phyloP scores from a whole-genome alignment of 139 green algal species.

The Chlamydomonas asymmetrica region DNA sequence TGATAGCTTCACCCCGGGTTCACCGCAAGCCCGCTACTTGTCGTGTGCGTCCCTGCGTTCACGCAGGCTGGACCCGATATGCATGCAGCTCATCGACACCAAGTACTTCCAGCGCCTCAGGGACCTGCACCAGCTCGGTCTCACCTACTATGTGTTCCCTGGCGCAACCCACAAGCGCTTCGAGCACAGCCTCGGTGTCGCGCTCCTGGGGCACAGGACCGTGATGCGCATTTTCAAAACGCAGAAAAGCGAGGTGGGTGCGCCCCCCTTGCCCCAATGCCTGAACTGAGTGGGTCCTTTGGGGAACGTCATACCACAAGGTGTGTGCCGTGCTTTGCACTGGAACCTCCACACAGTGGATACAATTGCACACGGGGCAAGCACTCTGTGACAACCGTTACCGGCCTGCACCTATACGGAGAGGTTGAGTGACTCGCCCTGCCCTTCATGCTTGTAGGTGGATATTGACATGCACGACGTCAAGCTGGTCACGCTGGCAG shows the following conservation, averaged over 20 bases:
- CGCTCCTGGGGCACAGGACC: too few relatives aligned
- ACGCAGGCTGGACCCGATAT: constrained; percentile 40
- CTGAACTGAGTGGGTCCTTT: too few relatives aligned
- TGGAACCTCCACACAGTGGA: too few relatives aligned
- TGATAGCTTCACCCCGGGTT: background rate
- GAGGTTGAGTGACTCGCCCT: background rate
- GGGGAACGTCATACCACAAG: too few relatives aligned
- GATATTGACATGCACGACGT: constrained; percentile 57
- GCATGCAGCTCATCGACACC: constrained; percentile 77
- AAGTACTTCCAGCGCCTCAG: constrained; percentile 83
- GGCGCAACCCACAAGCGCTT: constrained; percentile 84
- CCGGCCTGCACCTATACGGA: too few relatives aligned
- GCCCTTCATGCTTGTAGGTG: background rate
- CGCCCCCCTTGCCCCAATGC: too few relatives aligned
- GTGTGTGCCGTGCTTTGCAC: too few relatives aligned
- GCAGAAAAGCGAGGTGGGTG: too few relatives aligned
- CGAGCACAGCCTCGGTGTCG: constrained; percentile 86
- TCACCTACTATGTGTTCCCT: constrained; percentile 65
- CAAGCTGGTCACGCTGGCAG: constrained; percentile 51
- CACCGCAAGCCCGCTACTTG: background rate
- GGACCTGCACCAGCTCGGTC: constrained; percentile 85
- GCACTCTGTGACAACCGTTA: too few relatives aligned
- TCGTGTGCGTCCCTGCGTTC: background rate
- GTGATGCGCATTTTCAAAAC: too few relatives aligned
- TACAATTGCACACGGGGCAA: too few relatives aligned